Percentiles rank a stretch among this genome's conserved stretches.
Conservation (phyloP, 148 eudicot genomes). For the Pharnaceum exiguum region DNA sequence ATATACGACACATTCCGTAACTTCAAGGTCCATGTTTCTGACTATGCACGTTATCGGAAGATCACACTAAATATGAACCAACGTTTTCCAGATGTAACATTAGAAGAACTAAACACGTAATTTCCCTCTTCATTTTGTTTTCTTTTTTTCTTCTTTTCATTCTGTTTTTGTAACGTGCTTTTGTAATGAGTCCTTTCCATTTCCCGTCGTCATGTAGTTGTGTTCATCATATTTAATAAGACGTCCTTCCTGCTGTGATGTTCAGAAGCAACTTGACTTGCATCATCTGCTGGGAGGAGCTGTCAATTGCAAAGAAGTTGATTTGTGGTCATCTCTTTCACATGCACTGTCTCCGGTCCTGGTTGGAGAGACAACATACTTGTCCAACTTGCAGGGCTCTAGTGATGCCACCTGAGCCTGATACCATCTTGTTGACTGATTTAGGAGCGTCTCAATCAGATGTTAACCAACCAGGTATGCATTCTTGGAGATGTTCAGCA, state of each 20-base stretch:
- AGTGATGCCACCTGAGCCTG: slow-evolving; percentile 82
- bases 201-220: slow-evolving; percentile 19
- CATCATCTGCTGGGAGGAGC: slow-evolving; percentile 98
- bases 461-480: slow-evolving; percentile 38
- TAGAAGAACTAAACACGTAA: slow-evolving; percentile 68
- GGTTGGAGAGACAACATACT: slow-evolving; percentile 96
- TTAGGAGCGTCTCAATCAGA: too few relatives aligned
- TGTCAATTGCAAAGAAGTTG: slow-evolving; percentile 92
- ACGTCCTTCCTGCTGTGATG: too few relatives aligned
- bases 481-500: slow-evolving; percentile 11
- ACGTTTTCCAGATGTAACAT: slow-evolving; percentile 96
- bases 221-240: too few relatives aligned
- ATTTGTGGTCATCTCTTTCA: slow-evolving; percentile 94
- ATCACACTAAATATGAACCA: slow-evolving; percentile 99
- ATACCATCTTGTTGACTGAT: slow-evolving; percentile 53
- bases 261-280: slow-evolving; percentile 95
- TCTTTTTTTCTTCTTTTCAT: background rate
- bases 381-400: slow-evolving; percentile 99
- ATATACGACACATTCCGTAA: slow-evolving; percentile 96
- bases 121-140: background rate
- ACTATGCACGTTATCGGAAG: slow-evolving; percentile 90
- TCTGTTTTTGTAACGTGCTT: background rate
- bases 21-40: slow-evolving; percentile 91
- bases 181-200: slow-evolving; percentile 18
- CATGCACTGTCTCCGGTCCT: slow-evolving; percentile 95